Percentiles rank a stretch among this genome's conserved stretches.
These are phyloP conservation scores for Stentor roeselii DNA, from an alignment of 73 alveolate species.

Conservation along the genomic window DNA sequence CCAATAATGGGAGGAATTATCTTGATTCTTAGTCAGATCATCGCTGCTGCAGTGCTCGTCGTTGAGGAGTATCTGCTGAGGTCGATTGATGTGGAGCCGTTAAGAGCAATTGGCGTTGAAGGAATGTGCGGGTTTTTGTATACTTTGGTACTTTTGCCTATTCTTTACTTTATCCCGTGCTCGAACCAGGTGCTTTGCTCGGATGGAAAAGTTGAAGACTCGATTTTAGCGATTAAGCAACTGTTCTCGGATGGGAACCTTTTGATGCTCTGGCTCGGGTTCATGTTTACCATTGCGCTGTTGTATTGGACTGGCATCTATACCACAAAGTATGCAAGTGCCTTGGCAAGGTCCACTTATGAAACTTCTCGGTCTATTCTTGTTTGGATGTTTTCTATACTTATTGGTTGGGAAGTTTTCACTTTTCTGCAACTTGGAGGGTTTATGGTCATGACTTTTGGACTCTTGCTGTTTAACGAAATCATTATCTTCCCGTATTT, in stretches of 20 bases:
- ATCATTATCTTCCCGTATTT: too few species aligned
- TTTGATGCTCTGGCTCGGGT: slow-evolving; percentile 42
- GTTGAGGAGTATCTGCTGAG: slow-evolving; percentile 73
- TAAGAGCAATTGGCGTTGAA: slow-evolving; percentile 90
- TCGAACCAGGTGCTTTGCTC: slow-evolving; percentile 51
- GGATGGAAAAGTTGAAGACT: slow-evolving; percentile 46
- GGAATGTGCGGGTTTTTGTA: slow-evolving; percentile 88
- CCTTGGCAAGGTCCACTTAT: slow-evolving; percentile 83
- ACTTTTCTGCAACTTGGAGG: slow-evolving; percentile 54
- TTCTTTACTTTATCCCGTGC: slow-evolving; percentile 81
- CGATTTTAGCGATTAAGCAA: slow-evolving; percentile 47
- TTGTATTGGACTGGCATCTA: slow-evolving; percentile 84
- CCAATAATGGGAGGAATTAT: slow-evolving; percentile 29
- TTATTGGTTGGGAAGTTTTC: slow-evolving; percentile 60
- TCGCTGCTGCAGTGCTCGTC: slow-evolving; percentile 35
- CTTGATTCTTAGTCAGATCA: slow-evolving; percentile 24
- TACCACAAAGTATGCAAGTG: slow-evolving; percentile 85
- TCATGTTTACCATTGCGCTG: slow-evolving; percentile 76
- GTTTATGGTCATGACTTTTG: slow-evolving; percentile 41
- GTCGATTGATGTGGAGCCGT: slow-evolving; percentile 81
- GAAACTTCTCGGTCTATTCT: slow-evolving; percentile 83
- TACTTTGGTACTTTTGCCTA: slow-evolving; percentile 65
- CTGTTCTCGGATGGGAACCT: slow-evolving; percentile 42
- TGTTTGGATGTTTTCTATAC: slow-evolving; percentile 73
- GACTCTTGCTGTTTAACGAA: slow-evolving; percentile 49